Conservation (phyloP, 441 rosid species). For the Brassica hybrid region DNA sequence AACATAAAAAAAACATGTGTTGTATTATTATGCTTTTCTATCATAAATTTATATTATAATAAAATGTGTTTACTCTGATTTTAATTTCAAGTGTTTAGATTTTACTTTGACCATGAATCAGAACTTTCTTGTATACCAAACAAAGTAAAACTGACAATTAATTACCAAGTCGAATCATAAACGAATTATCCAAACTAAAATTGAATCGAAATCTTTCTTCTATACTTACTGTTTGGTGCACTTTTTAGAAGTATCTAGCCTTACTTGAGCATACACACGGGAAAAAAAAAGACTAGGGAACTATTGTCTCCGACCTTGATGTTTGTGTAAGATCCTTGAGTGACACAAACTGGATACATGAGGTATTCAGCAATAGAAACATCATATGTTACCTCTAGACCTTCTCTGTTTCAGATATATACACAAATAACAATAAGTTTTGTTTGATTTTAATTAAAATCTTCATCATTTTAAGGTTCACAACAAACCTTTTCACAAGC, state of each 20-base stretch:
- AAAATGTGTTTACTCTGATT: neutral
- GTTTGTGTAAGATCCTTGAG: constrained; percentile 93
- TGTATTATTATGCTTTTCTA: neutral
- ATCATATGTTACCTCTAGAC: constrained; percentile 92
- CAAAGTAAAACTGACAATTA: neutral
- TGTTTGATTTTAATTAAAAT: neutral
- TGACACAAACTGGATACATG: constrained; percentile 80
- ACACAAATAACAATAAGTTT: neutral
- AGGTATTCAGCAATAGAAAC: constrained; percentile 92
- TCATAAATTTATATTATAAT: neutral
- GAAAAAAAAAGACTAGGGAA: neutral
- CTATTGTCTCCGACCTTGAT: constrained; percentile 60
- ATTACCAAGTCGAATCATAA: neutral
- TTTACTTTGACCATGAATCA: neutral
- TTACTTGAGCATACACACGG: neutral
- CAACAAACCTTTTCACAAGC: constrained; percentile 69
- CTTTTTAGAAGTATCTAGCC: neutral
- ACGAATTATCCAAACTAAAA: neutral
- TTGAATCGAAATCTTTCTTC: neutral
- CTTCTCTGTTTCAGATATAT: constrained; percentile 56
- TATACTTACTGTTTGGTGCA: neutral
- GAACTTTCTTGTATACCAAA: neutral
- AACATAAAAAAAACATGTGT: neutral
- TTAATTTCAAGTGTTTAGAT: neutral
- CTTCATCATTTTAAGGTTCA: neutral